These are phyloP conservation scores for Geum urbanum DNA, from an alignment of 306 rosid species.

Conservation along the genomic window DNA sequence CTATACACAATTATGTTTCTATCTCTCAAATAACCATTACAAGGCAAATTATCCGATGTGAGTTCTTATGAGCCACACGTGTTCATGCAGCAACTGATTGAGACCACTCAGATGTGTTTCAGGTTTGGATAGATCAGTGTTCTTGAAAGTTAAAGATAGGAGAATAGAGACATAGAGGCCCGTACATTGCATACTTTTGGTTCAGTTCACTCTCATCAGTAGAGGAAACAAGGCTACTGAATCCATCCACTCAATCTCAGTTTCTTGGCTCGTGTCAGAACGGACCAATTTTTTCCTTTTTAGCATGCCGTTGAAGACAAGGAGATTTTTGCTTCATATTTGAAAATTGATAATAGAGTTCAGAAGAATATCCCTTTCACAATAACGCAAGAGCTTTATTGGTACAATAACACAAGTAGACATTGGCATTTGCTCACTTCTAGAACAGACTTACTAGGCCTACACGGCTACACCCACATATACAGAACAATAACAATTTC, in stretches of 20 bases:
- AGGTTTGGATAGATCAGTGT: not conserved
- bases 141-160: not conserved
- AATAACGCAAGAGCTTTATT: slow-evolving; percentile 6
- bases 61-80: slow-evolving; percentile 15
- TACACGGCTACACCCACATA: slow-evolving; percentile 4
- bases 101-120: not conserved
- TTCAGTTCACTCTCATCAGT: not conserved
- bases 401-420: slow-evolving; percentile 17
- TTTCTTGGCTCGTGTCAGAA: slow-evolving; percentile 1
- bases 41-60: not conserved
- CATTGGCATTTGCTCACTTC: slow-evolving; percentile 15
- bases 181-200: not conserved
- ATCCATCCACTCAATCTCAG: not conserved
- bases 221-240: not conserved
- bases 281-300: slow-evolving; percentile 1
- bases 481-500: not conserved
- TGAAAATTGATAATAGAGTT: slow-evolving; percentile 1
- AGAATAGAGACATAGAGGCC: not conserved
- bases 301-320: not conserved
- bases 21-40: not conserved
- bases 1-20: not conserved
- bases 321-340: slow-evolving; percentile 8
- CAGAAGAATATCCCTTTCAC: slow-evolving; percentile 2
- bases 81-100: slow-evolving; percentile 17
- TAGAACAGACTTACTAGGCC: not conserved